A percentile compares a stretch with the other conserved stretches of the same genome.
These are phyloP conservation scores for Ochetophila trinervis DNA, from an alignment of 306 rosid genomes.

Conservation along the genomic window DNA sequence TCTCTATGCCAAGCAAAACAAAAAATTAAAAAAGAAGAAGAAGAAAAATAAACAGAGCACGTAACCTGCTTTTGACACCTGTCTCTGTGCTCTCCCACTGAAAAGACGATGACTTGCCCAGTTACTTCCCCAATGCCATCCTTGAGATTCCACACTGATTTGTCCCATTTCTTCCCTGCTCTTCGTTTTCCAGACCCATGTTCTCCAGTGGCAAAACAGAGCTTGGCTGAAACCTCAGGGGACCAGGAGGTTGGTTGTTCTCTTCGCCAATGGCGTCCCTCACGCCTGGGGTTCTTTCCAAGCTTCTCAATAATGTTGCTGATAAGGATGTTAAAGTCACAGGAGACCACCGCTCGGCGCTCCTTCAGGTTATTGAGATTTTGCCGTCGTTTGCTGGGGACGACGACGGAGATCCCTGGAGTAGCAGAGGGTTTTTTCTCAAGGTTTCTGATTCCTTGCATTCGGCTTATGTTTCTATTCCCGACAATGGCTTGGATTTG, in stretches of 20 bases:
- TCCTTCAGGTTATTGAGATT: constrained; percentile 67
- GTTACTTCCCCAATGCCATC: constrained; percentile 30
- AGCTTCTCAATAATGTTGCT: constrained; percentile 58
- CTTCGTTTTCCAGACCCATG: neutral
- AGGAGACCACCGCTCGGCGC: constrained; percentile 62
- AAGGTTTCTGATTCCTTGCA: constrained; percentile 70
- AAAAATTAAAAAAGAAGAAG: neutral
- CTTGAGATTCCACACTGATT: constrained; percentile 45
- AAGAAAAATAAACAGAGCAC: neutral
- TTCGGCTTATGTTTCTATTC: constrained; percentile 54
- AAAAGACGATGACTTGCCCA: neutral
- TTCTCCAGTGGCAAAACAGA: neutral
- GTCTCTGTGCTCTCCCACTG: neutral
- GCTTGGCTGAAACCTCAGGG: neutral
- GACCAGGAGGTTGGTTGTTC: neutral
- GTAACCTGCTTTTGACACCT: constrained; percentile 35
- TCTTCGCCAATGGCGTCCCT: constrained; percentile 60
- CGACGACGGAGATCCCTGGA: constrained; percentile 43
- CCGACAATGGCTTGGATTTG: constrained; percentile 52
- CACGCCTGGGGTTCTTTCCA: constrained; percentile 64
- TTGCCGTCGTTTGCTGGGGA: constrained; percentile 44
- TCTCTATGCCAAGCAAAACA: constrained; percentile 13
- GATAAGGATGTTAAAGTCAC: constrained; percentile 41
- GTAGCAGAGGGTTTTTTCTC: constrained; percentile 61
- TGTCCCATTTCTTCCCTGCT: neutral